Evolutionary conservation across 352 stramenopile species (phyloP).

Genomic region (Albugo laibachii): DNA sequence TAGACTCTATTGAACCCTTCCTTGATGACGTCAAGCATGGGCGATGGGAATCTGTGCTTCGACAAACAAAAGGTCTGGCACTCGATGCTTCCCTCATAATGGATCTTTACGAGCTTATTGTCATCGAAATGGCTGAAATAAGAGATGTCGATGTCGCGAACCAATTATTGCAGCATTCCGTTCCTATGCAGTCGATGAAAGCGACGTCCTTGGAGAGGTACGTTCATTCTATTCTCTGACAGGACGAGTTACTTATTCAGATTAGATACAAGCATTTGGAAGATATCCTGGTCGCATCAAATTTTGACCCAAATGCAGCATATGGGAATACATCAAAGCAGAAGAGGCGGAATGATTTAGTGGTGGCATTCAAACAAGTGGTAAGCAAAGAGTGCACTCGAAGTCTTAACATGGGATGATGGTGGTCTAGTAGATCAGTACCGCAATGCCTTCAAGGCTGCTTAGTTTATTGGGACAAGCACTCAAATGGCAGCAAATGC

Average conservation of each 20-base stretch:
- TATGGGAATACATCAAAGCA: constrained; percentile 60
- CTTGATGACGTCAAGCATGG: constrained; percentile 54
- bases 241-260: background rate
- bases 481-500: constrained; percentile 79
- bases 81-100: constrained; percentile 48
- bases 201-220: too few relatives aligned
- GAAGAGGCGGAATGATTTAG: constrained; percentile 57
- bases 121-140: constrained; percentile 75
- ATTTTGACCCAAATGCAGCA: constrained; percentile 45
- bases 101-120: constrained; percentile 80
- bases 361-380: constrained; percentile 45
- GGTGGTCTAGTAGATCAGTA: constrained; percentile 8
- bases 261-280: constrained; percentile 48
- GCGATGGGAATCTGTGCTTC: constrained; percentile 79
- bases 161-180: constrained; percentile 22
- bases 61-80: constrained; percentile 60
- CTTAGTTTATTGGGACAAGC: constrained; percentile 76
- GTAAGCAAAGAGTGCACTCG: constrained; percentile 7
- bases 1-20: constrained; percentile 74
- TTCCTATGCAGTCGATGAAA: constrained; percentile 17
- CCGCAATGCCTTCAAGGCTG: constrained; percentile 72
- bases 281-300: constrained; percentile 32
- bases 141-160: constrained; percentile 59
- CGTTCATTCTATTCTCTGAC: too few relatives aligned
- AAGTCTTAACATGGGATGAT: too few relatives aligned